Conservation (phyloP, 78 protist species). For the Bigelowiella natans region DNA sequence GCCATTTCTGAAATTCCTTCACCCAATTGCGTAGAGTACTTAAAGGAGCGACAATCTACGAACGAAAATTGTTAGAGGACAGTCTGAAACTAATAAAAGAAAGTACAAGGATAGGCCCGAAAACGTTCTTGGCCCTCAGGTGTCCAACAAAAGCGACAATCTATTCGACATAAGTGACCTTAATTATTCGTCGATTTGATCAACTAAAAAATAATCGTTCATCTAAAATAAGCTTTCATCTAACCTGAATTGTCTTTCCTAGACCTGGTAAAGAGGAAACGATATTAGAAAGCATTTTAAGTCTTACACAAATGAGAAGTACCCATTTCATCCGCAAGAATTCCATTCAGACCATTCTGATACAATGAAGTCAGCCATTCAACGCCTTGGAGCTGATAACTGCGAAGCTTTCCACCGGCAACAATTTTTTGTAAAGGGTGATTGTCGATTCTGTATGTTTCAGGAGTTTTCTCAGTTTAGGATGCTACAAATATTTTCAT, state of each 20-base stretch:
- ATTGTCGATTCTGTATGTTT: not conserved
- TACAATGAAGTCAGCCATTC: constrained; percentile 82
- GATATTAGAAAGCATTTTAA: no score
- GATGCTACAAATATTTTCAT: no score
- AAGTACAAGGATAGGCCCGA: not conserved
- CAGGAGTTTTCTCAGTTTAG: not conserved
- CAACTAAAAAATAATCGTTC: no score
- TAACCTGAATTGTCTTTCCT: not conserved
- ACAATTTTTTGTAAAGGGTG: not conserved
- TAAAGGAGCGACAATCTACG: not conserved
- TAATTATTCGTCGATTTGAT: no score
- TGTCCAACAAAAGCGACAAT: not conserved
- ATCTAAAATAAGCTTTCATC: no score
- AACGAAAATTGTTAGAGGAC: no score
- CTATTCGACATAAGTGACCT: no score
- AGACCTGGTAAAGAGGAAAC: not conserved
- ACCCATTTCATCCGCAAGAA: constrained; percentile 97
- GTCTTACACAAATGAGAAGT: no score
- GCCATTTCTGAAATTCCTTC: constrained; percentile 2
- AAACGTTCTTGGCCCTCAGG: not conserved
- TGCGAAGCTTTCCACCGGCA: not conserved
- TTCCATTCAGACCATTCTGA: constrained; percentile 81
- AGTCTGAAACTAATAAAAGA: no score
- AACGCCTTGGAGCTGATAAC: constrained; percentile 67
- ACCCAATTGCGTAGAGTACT: not conserved